phyloP scores from a whole-genome alignment of 768 basidiomycete genomes.

The Hygrophorus pudorinus region DNA sequence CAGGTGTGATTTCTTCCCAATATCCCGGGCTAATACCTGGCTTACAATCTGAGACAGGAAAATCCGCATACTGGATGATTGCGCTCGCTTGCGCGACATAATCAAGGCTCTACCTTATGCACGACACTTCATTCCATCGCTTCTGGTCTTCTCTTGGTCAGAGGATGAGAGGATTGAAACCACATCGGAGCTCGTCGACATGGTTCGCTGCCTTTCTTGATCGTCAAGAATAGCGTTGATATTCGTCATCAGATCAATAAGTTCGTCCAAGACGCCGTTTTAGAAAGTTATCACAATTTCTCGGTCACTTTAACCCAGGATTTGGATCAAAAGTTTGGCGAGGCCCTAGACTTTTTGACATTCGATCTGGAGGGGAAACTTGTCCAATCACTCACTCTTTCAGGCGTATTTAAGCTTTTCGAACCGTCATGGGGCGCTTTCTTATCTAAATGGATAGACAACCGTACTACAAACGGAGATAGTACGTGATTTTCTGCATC shows the following conservation, averaged over 20 bases:
- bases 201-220: slow-evolving; percentile 33
- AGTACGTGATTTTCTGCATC: slow-evolving; percentile 28
- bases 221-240: neutral
- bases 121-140: slow-evolving; percentile 51
- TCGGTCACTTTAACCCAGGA: slow-evolving; percentile 42
- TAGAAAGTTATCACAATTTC: slow-evolving; percentile 35
- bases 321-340: slow-evolving; percentile 45
- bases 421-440: slow-evolving; percentile 29
- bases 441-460: slow-evolving; percentile 37
- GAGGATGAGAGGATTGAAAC: slow-evolving; percentile 29
- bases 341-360: slow-evolving; percentile 27
- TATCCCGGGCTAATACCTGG: neutral
- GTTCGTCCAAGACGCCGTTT: slow-evolving; percentile 31
- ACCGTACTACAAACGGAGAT: slow-evolving; percentile 27
- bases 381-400: slow-evolving; percentile 27
- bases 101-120: slow-evolving; percentile 41
- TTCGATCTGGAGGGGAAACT: slow-evolving; percentile 53
- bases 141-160: slow-evolving; percentile 54
- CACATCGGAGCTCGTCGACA: slow-evolving; percentile 42
- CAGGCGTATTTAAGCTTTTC: slow-evolving; percentile 33
- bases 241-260: slow-evolving; percentile 33
- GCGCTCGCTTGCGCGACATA: slow-evolving; percentile 57
- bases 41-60: slow-evolving; percentile 31
- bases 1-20: slow-evolving; percentile 28
- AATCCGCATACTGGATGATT: slow-evolving; percentile 65